Base-by-base conservation (phyloP, 2,329 filamentous ascomycete species). In the Paraphoma sp. region DNA sequence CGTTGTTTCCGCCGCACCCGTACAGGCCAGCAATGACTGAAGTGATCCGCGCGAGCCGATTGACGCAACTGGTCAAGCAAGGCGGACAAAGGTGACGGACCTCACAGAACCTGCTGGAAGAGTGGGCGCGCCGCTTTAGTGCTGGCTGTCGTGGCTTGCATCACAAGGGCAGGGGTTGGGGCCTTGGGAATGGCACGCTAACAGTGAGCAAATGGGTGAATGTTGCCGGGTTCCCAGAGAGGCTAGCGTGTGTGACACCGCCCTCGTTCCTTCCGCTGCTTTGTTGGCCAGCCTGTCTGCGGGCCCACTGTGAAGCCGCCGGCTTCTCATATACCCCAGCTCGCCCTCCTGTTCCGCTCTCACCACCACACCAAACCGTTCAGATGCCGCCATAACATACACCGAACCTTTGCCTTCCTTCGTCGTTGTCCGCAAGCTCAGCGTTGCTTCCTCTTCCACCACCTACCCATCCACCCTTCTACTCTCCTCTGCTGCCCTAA, bases 371-470 rank as follows among this genome's bases (percentile, higher is more conserved):
- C 62, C 60, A 58, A 38, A 57, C 56, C 60, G 52, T 59, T 57
- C 63, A 59, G 58, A 73, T 72, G 65, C 62, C 64, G 66, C 70
- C 64, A 63, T 69, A 65, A 69, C 64, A 66, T 58, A 60, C 60
- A 62, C 59, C 59, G 52, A 52, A 51, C 38, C 54, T 60, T 46
- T 59, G 54, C 50, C 49, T 49, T 53, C 53, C 55, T 55, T 67
- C 63, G 59, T 65, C 64, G 62, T 69, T 67, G 65, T 64, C 61
- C 59, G 65, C 62, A 67, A 66, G 67, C 60, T 55, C 63, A 69
- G 68, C 70, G 60, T 63, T 64, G 60, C 64, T 57, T 56, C 58
- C 53, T 42, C 56, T 50, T 60, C 31, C 56, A 36, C 36, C 42
- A 42, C 44, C 51, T 23, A 51, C 45, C 45, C 49, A 50, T 58